Base-by-base conservation (phyloP, 805 yeast species). In the Sugiyamaella floridensis region DNA sequence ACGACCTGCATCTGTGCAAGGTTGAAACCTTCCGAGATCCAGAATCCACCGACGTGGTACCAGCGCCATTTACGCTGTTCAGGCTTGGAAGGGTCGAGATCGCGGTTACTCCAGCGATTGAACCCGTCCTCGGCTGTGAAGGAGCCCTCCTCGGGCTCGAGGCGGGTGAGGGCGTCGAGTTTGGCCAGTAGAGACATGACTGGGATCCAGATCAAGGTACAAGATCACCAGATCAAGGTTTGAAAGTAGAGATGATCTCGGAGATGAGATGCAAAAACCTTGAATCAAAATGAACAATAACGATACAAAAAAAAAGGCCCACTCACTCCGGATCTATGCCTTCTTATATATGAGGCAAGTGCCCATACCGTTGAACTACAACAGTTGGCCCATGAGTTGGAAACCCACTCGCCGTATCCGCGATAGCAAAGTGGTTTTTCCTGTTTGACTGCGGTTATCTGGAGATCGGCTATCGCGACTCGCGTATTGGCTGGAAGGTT, bases 31-130 rank as follows among this genome's bases (percentile, higher is more conserved):
- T 53, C 55, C 16, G 53, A 45, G 16, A 53, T 46, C 55, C 55
- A 53, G 40, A 53, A 53, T 12, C 55, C 55, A 14, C 49, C 53
- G 15, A 53, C 53, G 50, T 45, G 59, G 45, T 48, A 45, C 59
- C 57, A 54, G 29, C 44, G 32, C 55, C 57, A 56, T 20, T 40
- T 44, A n/a, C 57, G 51, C 18, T 51, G 51, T 34, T 51, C 55
- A 16, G 49, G 49, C 32, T 46, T 22, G 15, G 51, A 40, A 26
- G 59, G 59, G 42, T 46, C 48, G 43, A 56, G 43, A 40, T 56
- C 59, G 10, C 18, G 32, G 41, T 56, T 56, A 34, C 45, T 49
- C 43, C 45, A 52, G 22, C 51, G 29, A 37, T 43, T 51, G 45
- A 26, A 42, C 29, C 44, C 54, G 8, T 51, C 50, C 32, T 43